Percentiles rank a stretch among this genome's conserved stretches.
These are phyloP conservation scores for Penicillium cataractarum DNA, from an alignment of 495 filamentous ascomycete genomes.

Conservation along the genomic window DNA sequence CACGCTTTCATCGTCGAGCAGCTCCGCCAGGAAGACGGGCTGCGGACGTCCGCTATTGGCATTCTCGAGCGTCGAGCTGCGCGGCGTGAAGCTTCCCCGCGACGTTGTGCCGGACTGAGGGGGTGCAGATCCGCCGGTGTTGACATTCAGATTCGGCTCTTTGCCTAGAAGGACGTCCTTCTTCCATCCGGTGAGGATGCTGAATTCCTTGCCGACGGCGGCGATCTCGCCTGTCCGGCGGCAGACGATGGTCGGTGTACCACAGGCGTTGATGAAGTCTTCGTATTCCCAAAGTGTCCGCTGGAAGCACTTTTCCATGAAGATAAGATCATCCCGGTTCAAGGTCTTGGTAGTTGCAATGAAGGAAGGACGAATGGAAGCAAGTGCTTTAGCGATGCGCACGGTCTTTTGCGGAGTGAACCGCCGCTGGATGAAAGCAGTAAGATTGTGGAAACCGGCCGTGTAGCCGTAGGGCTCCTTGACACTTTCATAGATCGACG, in stretches of 20 bases:
- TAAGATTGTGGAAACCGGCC: slow-evolving; percentile 84
- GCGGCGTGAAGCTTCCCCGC: slow-evolving; percentile 56
- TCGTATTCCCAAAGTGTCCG: slow-evolving; percentile 90
- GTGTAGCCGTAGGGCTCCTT: slow-evolving; percentile 90
- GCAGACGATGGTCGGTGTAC: slow-evolving; percentile 89
- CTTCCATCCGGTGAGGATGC: slow-evolving; percentile 90
- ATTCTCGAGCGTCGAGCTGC: slow-evolving; percentile 34
- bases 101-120: slow-evolving; percentile 40
- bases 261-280: slow-evolving; percentile 82
- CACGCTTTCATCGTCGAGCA: slow-evolving; percentile 91
- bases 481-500: slow-evolving; percentile 83
- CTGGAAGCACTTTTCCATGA: slow-evolving; percentile 97
- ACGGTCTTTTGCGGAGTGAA: slow-evolving; percentile 69
- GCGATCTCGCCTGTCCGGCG: slow-evolving; percentile 91
- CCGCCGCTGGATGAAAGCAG: slow-evolving; percentile 75
- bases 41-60: slow-evolving; percentile 50
- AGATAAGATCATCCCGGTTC: slow-evolving; percentile 84
- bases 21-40: slow-evolving; percentile 86
- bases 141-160: slow-evolving; percentile 86
- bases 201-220: slow-evolving; percentile 92
- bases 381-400: slow-evolving; percentile 83
- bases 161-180: slow-evolving; percentile 89
- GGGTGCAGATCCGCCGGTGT: slow-evolving; percentile 56
- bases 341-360: slow-evolving; percentile 84
- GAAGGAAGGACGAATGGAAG: slow-evolving; percentile 88